These are phyloP conservation scores for Dothideomycetidae sp. DNA, from an alignment of 2,329 filamentous ascomycete genomes.

Conservation along the genomic window DNA sequence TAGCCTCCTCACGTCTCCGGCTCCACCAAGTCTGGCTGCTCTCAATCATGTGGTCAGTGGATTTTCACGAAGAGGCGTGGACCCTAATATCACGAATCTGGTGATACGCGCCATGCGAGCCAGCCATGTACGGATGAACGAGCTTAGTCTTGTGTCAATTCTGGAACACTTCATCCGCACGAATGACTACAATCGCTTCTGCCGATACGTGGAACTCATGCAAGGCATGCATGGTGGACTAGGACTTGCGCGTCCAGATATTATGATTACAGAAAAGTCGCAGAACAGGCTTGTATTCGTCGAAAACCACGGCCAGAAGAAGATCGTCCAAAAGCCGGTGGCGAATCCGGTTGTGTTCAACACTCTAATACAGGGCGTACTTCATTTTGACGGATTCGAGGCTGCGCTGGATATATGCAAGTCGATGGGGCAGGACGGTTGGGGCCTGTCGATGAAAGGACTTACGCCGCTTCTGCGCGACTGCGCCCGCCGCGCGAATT, in stretches of 20 bases:
- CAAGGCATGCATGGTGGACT: slow-evolving; percentile 26
- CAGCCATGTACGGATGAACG: slow-evolving; percentile 32
- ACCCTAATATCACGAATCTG: slow-evolving; percentile 18
- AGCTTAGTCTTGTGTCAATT: slow-evolving; percentile 28
- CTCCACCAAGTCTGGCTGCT: slow-evolving; percentile 50
- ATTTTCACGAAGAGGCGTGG: slow-evolving; percentile 31
- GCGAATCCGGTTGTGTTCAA: slow-evolving; percentile 32
- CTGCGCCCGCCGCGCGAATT: slow-evolving; percentile 27
- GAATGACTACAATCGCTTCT: slow-evolving; percentile 23
- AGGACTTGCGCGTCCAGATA: slow-evolving; percentile 26
- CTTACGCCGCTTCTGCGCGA: slow-evolving; percentile 28
- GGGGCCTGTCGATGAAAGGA: slow-evolving; percentile 29
- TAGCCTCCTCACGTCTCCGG: slow-evolving; percentile 49
- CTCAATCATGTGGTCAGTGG: slow-evolving; percentile 58
- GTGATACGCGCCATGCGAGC: slow-evolving; percentile 19
- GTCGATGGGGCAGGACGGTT: slow-evolving; percentile 31
- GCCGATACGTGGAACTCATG: slow-evolving; percentile 28
- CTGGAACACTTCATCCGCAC: slow-evolving; percentile 26
- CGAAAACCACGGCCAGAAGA: slow-evolving; percentile 12
- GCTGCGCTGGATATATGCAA: slow-evolving; percentile 28
- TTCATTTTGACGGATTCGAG: slow-evolving; percentile 33
- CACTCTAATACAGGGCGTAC: slow-evolving; percentile 27
- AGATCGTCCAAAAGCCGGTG: slow-evolving; percentile 30
- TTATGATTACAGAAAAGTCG: slow-evolving; percentile 21
- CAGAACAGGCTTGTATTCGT: slow-evolving; percentile 14